phyloP scores from a whole-genome alignment of 1,139 yeast genomes.

The Geotrichum candidum region DNA sequence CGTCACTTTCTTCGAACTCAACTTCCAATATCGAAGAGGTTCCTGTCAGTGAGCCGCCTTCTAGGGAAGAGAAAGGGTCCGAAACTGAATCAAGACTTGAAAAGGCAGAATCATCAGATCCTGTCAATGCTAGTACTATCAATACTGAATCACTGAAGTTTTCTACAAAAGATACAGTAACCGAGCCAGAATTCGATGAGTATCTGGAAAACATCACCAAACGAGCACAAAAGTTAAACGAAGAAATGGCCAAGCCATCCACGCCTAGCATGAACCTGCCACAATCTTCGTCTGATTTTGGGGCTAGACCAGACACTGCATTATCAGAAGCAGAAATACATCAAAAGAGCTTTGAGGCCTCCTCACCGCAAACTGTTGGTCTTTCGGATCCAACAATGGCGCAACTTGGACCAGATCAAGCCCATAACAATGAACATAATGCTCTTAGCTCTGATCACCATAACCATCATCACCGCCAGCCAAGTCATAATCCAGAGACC shows the following conservation, averaged over 20 bases:
- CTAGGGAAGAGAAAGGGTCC: not conserved
- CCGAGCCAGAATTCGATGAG: not conserved
- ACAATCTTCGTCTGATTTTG: not conserved
- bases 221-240: constrained; percentile 8
- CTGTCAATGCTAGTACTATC: not conserved
- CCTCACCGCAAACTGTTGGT: not conserved
- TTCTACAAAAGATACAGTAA: not conserved
- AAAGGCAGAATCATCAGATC: not conserved
- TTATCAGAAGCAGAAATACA: not conserved
- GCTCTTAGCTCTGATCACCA: not conserved
- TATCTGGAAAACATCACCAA: constrained; percentile 14
- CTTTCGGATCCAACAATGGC: not conserved
- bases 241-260: not conserved
- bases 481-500: not conserved
- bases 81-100: not conserved
- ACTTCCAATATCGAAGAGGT: not conserved
- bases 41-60: not conserved
- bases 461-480: not conserved
- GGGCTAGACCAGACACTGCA: not conserved
- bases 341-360: not conserved
- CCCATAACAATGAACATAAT: not conserved
- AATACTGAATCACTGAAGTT: not conserved
- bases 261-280: not conserved
- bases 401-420: not conserved
- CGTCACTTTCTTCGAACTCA: not conserved